These are phyloP conservation scores for Tetracentron sinense DNA, from an alignment of 164 flowering plant genomes.

Conservation along the genomic window DNA sequence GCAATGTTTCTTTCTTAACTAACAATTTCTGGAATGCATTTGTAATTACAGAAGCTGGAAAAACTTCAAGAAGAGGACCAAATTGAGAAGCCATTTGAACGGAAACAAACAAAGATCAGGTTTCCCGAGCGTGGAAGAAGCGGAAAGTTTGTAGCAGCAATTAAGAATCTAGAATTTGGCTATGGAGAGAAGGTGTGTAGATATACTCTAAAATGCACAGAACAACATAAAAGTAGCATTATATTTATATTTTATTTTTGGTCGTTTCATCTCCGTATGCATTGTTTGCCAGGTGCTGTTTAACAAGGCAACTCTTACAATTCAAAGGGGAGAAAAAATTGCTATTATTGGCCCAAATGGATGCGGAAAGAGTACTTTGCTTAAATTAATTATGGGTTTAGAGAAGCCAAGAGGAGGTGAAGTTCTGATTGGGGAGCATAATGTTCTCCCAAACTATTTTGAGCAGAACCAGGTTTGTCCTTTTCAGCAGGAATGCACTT, in stretches of 20 bases:
- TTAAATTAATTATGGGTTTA: slow-evolving; percentile 85
- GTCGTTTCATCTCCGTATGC: background rate
- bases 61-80: slow-evolving; percentile 83
- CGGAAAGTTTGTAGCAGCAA: slow-evolving; percentile 60
- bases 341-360: slow-evolving; percentile 98
- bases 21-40: slow-evolving; percentile 1
- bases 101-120: slow-evolving; percentile 88
- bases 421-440: slow-evolving; percentile 84
- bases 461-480: slow-evolving; percentile 94
- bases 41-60: slow-evolving; percentile 74
- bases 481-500: background rate
- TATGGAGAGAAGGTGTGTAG: slow-evolving; percentile 63
- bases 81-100: slow-evolving; percentile 90
- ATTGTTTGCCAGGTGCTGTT: slow-evolving; percentile 58
- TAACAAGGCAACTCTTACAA: slow-evolving; percentile 65
- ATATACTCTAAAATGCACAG: background rate
- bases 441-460: slow-evolving; percentile 93
- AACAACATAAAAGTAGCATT: background rate
- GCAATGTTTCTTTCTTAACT: slow-evolving; percentile 1
- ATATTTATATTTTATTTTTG: background rate
- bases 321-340: slow-evolving; percentile 88
- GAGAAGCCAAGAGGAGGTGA: slow-evolving; percentile 75
- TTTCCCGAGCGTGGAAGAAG: slow-evolving; percentile 95
- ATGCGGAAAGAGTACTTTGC: slow-evolving; percentile 95
- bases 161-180: slow-evolving; percentile 68